Conservation (phyloP, 257 asterid genomes). For the Asclepias syriaca region DNA sequence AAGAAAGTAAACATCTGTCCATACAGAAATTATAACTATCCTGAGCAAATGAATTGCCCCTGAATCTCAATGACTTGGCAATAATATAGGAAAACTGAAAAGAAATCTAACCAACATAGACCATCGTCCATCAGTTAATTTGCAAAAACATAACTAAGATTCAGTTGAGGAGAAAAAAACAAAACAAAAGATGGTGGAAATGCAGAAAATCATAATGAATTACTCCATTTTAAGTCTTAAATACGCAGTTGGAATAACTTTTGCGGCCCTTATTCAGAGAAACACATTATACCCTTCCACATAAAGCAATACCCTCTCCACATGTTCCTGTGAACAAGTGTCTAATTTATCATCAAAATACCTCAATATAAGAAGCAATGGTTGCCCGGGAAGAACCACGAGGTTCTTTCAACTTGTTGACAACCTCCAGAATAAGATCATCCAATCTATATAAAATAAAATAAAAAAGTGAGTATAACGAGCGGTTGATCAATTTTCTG, state of each 20-base stretch:
- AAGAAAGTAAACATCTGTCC: neutral
- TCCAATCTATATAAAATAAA: slow-evolving; percentile 52
- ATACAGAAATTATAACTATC: neutral
- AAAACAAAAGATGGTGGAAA: neutral
- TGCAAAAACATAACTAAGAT: neutral
- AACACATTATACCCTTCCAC: neutral
- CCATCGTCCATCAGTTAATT: neutral
- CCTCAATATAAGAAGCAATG: slow-evolving; percentile 73
- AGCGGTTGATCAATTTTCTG: neutral
- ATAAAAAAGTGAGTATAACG: slow-evolving; percentile 19
- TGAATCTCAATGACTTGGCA: neutral
- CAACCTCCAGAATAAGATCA: slow-evolving; percentile 75
- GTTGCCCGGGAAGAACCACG: slow-evolving; percentile 74
- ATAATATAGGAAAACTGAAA: neutral
- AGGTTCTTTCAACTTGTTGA: slow-evolving; percentile 81
- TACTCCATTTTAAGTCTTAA: neutral
- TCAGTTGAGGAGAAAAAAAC: neutral
- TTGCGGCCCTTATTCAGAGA: neutral
- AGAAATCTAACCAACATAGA: neutral
- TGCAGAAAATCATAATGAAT: neutral
- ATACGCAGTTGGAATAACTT: neutral
- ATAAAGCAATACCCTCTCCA: neutral
- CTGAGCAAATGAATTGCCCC: neutral
- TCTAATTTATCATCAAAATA: slow-evolving; percentile 19
- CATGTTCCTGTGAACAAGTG: neutral